Base-by-base conservation (phyloP, 208 protist genomes). In the Trichomonas tenax region DNA sequence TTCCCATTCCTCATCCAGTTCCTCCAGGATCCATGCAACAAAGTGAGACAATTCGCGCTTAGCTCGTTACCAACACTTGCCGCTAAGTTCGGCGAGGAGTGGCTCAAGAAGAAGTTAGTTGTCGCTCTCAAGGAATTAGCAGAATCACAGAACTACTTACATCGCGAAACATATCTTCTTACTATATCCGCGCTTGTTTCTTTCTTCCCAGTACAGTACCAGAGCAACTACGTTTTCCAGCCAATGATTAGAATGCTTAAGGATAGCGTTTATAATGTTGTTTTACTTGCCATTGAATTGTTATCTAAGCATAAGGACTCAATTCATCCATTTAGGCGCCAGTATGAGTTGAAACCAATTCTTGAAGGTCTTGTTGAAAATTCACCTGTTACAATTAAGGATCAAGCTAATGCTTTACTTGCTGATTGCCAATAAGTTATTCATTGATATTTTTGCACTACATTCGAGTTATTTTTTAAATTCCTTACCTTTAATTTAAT, bases 191-290 rank as follows among this genome's bases (percentile, higher is more conserved):
- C 14, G 0, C 40, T 90, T 17, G 82, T 36, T 48, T 10, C n/a
- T 10, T 90, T 90, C 41, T 90, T 90, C 41, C 82, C 82, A 45
- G 82, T 90, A 48, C 82, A 90, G 41, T 90, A 90, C 48, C 82
- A 90, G 23, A 44, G n/a, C 31, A 90, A 90, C 41, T 90, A 90
- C 41, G 82, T 90, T n/a, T 90, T 90, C 23, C 82, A 90, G 23
- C 82, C 82, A 48, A 90, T 90, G 82, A 90, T 90, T n/a, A 90
- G 82, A 90, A 90, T 90, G 82, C 23, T 90, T 11, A 45, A n/a
- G 15, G 82, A 90, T 48, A 26, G 3, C 15, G 82, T 90, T 9
- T 36, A 90, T 10, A 90, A 90, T 21, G 82, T 90, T n/a, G 82
- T 90, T n/a, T 31, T 90, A 9, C 82, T 90, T 45, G 82, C 82